Base-by-base conservation (phyloP, 805 yeast genomes). In the Lachancea kluyveri region DNA sequence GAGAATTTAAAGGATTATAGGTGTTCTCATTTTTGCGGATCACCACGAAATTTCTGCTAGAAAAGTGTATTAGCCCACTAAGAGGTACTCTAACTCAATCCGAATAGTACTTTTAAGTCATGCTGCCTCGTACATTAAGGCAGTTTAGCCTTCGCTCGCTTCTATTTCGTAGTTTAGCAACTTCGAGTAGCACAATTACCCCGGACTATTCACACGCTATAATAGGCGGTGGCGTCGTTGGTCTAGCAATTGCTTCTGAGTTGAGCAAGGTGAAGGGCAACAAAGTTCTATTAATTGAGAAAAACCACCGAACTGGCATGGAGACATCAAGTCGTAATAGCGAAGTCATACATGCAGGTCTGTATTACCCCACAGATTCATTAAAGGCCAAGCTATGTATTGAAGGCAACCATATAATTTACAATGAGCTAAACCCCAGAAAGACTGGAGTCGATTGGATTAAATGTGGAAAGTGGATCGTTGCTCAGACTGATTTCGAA, bases 291-390 rank as follows among this genome's bases (percentile, higher is more conserved):
- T 51, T 88, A 7, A 53, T 87, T 2, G 96, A 87, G 45, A 75
- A 80, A 47, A 74, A 86, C 52, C 54, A 59, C 1, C 64, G 64
- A 21, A 52, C 75, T 29, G 96, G 95, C 1, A 69, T 72, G 43
- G 96, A 87, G 46, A 85, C 95, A 0, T 79, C 94, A 5, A 71
- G 90, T n/a, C 64, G 96, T 31, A 87, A 87, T 62, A 82, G 94
- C 2, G 96, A 88, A 50, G 96, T 88, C 16, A 79, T 87, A 15
- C 96, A 87, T 58, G 95, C 95, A 0, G 96, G 95, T 0, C 48
- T 87, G 5, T 88, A 88, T 52, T 81, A 83, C 48, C 94, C 95
- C 0, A 59, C 63, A 7, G 71, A 72, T 36, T 68, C 81, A 2
- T 62, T 88, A 33, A 80, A 84, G 49, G 74, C 84, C 0, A 57